Conservation (phyloP, 73 alveolate genomes). For the Uronychia binucleata region DNA sequence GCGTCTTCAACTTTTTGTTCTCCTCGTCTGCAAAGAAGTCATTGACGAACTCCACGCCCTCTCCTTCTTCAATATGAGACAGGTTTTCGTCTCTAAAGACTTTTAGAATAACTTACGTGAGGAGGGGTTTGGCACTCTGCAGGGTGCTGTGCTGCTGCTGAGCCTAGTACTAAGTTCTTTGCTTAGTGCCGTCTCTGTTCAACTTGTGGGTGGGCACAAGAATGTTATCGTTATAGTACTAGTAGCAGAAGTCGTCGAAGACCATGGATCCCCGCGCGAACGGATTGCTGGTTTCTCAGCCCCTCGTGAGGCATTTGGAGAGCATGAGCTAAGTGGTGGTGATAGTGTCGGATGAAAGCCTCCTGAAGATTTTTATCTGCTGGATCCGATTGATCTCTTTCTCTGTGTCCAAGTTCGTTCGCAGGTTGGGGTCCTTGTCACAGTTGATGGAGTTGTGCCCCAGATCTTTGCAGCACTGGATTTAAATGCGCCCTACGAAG, state of each 20-base stretch:
- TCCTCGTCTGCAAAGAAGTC: not conserved
- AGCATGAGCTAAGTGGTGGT: constrained; percentile 33
- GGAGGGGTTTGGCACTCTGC: not conserved
- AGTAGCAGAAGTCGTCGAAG: constrained; percentile 63
- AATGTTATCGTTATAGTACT: constrained; percentile 28
- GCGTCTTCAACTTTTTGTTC: not conserved
- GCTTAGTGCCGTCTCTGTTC: not conserved
- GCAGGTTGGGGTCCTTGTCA: constrained; percentile 49
- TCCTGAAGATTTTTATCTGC: constrained; percentile 34
- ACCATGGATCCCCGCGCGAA: constrained; percentile 50
- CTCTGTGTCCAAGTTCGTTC: constrained; percentile 20
- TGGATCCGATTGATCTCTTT: constrained; percentile 60
- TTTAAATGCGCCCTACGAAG: constrained; percentile 9
- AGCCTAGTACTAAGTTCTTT: not conserved
- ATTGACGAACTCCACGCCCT: not conserved
- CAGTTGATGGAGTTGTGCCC: constrained; percentile 49
- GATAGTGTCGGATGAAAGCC: constrained; percentile 12
- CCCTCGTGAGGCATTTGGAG: constrained; percentile 4
- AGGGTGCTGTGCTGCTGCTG: not conserved
- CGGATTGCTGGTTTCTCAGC: constrained; percentile 13
- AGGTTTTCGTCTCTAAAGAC: not conserved
- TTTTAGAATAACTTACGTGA: not conserved
- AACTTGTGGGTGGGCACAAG: constrained; percentile 11
- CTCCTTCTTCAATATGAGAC: not conserved
- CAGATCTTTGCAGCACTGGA: constrained; percentile 51